Base-by-base conservation (phyloP, 2,329 filamentous ascomycete genomes). In the Rhynchosporium graminicola region DNA sequence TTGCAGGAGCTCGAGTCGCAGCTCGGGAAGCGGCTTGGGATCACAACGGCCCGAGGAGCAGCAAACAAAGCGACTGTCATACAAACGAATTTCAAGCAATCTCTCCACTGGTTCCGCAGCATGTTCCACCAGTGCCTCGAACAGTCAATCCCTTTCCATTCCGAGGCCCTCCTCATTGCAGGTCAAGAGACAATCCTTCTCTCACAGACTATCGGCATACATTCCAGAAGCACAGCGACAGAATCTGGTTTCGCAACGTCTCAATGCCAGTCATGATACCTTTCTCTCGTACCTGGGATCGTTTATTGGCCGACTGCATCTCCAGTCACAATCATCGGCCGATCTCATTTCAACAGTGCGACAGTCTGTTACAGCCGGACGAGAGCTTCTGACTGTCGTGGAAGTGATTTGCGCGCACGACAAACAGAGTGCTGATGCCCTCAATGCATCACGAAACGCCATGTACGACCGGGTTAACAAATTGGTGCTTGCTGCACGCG, bases 281-380 rank as follows among this genome's bases (percentile, higher is more conserved):
- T 97, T 98, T 72, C 80, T 99, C 59, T 95, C 93, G 6, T 90
- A 93, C 72, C 85, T 99, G 57, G 94, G 91, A 57, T 96, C 92
- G 4, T 97, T 98, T 74, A 94, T 98, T 74, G 95, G 95, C 15
- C 82, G 86, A 43, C 83, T 97, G 61, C 92, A 97, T 75, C 81
- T 97, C 64, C 92, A 97, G 74, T 95, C 93, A n/a, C 89, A 95
- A 65, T 95, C 92, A 7, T 89, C 92, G 8, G 86, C 89, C 0
- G 92, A 97, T 74, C 82, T 98, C 55, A 86, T 92, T 38, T 78
- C 87, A 10, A 92, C 91, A 15, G 94, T 96, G 54, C 88, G 91
- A 73, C 88, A 94, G 74, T 91, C 93, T 8, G 90, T 93, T 9
- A 82, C 86, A 7, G 92, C 93, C 2, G 96, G 93, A 66, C 88